Evolutionary conservation across 805 yeast species (phyloP), one percentile per base, ranked within the genome.

Genomic region (Saturnispora silvae): DNA sequence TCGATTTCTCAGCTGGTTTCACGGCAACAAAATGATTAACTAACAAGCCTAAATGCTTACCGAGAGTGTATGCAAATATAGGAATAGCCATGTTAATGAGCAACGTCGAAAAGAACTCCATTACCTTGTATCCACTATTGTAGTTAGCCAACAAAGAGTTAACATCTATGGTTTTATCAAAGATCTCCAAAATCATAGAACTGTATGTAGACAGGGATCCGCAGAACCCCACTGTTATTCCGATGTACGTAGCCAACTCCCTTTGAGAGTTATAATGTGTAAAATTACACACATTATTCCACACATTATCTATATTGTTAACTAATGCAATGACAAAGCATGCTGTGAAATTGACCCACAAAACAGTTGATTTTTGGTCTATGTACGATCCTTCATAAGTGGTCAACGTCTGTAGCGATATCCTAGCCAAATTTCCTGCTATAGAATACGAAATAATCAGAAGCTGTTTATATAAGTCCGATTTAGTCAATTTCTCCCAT

Each of bases 141-240:
- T 82, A 83, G 25, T 58, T 47, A 43, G 32, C 42, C 14, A 23
- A 33, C 3, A 40, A 46, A 15, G 47, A 43, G 4, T 65, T 53
- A 10, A 51, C 32, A 47, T 73, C 64, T 1, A 76, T 64, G 5
- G 79, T 60, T 40, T 60, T 57, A 17, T 63, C 51, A 46, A 77
- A 76, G 2, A 70, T 53, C 43, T 77, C 83, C 5, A 73, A 48
- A 2, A 80, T 60, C 41, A 77, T 59, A 0, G 85, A 62, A 3
- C 94, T 77, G 48, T 82, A 83, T 1, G 95, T 80, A 1, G 95
- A 81, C 28, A 79, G 61, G 0, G 85, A 66, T 0, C 96, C 96
- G 57, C 95, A 84, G 49, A 74, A 77, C 0, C 95, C 96, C 0
- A 86, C 74, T 1, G 87, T 72, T 6, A 82, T 44, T 0, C 82